Evolutionary conservation across 1,139 yeast genomes (phyloP), one percentile per base, ranked within the genome.

Genomic region (Maudiozyma humilis): DNA sequence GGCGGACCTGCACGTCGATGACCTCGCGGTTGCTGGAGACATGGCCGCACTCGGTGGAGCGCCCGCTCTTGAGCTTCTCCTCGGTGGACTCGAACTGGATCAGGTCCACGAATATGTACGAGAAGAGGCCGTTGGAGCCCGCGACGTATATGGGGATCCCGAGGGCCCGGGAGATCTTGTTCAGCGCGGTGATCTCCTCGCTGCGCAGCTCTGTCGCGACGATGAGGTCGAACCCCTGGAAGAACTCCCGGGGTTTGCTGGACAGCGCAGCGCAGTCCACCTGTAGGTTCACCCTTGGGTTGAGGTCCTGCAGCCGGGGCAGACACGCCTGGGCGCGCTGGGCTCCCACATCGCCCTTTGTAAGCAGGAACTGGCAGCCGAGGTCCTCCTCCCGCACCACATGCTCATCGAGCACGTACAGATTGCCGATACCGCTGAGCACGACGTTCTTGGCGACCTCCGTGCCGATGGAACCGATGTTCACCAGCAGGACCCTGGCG

Each of bases 381-480:
- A 85, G 72, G 57, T 88, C 96, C 35, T 73, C 77, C 34, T 74
- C 83, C 1, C 64, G 58, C 0, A 87, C 77, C 0, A 44, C 51
- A 3, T 79, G 67, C 27, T 67, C 41, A 64, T 91, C 97, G 48
- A 82, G 63, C 1, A 91, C 69, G 20, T 84, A 82, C 32, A 91
- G 65, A 1, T 82, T 69, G 12, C 95, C 95, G 45, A 91, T 70
- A 2, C 98, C 98, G 30, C 96, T 95, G 36, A 91, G 71, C 13
- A 86, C 91, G 43, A 91, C 65, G 63, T 89, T 89, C 64, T 91
- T 91, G 35, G 82, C 80, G 13, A 82, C 72, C 61, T 88, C 96
- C 23, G 82, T 78, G 3, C 93, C 91, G 10, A 83, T 70, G 0
- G 85, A 85, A 8, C 87, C 82, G 29, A 84, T 56, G 50, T 82